phyloP scores from a whole-genome alignment of 345 rosid genomes.

The Aethionema arabicum region DNA sequence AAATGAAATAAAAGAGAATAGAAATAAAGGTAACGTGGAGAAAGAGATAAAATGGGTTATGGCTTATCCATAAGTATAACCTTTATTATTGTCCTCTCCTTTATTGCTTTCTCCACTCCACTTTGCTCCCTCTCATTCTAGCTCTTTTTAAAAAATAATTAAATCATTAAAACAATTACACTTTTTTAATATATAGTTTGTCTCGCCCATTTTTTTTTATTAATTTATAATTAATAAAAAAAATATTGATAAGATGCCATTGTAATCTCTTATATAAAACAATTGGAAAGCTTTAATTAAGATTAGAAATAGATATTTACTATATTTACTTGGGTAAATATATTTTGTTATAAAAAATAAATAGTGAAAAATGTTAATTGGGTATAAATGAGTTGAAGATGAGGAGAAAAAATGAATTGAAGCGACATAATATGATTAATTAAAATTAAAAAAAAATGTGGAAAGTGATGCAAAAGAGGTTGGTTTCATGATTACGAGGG shows the following conservation, averaged over 20 bases:
- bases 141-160: neutral
- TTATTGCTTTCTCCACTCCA: conserved; percentile 32
- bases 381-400: conserved; percentile 17
- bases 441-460: conserved; percentile 11
- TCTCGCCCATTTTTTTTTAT: no score
- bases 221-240: no score
- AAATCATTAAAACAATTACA: neutral
- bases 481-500: conserved; percentile 35
- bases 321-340: no score
- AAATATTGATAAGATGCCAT: no score
- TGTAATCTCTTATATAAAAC: no score
- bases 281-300: no score
- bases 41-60: conserved; percentile 29
- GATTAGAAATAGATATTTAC: no score
- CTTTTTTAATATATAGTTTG: conserved; percentile 14
- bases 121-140: conserved; percentile 34
- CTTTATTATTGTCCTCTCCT: conserved; percentile 26
- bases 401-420: no score
- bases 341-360: conserved; percentile 1
- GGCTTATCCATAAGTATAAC: conserved; percentile 33
- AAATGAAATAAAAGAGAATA: conserved; percentile 8
- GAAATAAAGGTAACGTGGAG: conserved; percentile 32
- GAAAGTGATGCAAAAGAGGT: conserved; percentile 33
- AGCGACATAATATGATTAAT: conserved; percentile 20
- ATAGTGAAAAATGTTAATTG: neutral